These are phyloP conservation scores for Linnemannia elongata DNA, from an alignment of 192 early-diverging fungal genomes.

Conservation along the genomic window DNA sequence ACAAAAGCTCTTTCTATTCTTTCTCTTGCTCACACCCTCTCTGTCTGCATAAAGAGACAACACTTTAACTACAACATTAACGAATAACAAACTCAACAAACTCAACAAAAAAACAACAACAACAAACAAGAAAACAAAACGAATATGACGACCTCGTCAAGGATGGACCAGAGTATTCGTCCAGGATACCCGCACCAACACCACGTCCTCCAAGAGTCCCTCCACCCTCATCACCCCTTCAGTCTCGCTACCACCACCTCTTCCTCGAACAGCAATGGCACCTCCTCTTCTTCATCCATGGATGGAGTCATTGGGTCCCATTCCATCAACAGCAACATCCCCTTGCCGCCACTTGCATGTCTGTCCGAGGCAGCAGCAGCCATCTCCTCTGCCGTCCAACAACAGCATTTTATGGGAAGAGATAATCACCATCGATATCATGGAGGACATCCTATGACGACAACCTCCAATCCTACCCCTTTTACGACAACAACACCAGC, in stretches of 20 bases:
- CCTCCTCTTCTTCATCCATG: neutral
- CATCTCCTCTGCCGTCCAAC: neutral
- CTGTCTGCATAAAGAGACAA: conserved; percentile 9
- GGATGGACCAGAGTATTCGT: conserved; percentile 17
- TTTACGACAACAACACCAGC: neutral
- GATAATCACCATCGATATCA: neutral
- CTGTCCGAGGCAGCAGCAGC: conserved; percentile 7
- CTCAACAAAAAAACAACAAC: neutral
- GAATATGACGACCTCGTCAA: conserved; percentile 17
- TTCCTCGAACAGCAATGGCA: neutral
- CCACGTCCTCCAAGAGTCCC: neutral
- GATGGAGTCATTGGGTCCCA: neutral
- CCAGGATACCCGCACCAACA: conserved; percentile 5
- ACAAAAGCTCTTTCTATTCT: too few species aligned
- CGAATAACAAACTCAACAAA: neutral
- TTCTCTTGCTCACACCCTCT: neutral
- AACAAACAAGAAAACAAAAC: neutral
- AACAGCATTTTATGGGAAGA: neutral
- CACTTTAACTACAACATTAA: too few species aligned
- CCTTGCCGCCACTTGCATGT: neutral
- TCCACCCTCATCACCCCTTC: conserved; percentile 19
- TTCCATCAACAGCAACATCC: conserved; percentile 1
- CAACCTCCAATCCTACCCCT: neutral
- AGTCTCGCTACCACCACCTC: neutral
- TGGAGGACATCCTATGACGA: neutral